Conservation (phyloP, 208 protist genomes). For the Naegleria fowleri region DNA sequence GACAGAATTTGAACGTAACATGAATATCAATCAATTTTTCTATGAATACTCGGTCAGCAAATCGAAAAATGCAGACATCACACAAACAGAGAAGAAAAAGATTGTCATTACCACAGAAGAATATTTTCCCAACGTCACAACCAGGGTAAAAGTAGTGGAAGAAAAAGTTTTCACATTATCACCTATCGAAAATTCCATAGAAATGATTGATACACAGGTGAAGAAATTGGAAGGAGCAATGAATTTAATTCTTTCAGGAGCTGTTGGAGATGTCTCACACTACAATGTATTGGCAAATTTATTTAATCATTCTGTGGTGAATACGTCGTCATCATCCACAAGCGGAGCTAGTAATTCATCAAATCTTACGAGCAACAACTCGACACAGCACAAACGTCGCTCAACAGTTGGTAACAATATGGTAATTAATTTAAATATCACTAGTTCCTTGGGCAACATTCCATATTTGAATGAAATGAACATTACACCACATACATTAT, state of each 20-base stretch:
- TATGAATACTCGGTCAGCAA: background rate
- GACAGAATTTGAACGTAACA: constrained; percentile 4
- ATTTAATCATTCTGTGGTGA: background rate
- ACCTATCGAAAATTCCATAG: constrained; percentile 1
- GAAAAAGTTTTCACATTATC: background rate
- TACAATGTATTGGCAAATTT: background rate
- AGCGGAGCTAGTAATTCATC: background rate
- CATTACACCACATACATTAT: background rate
- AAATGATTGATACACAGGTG: background rate
- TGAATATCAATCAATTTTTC: constrained; percentile 3
- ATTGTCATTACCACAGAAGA: background rate
- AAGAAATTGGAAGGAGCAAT: background rate
- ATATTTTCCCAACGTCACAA: background rate
- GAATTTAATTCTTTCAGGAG: background rate
- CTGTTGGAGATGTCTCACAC: background rate
- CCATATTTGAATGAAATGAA: background rate
- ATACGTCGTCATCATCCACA: background rate
- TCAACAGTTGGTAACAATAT: background rate
- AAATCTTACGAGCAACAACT: no score
- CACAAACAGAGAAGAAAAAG: background rate
- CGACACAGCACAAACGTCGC: background rate
- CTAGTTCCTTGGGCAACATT: background rate
- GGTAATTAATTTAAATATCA: background rate
- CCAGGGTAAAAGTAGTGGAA: background rate
- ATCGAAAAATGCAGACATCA: background rate